Evolutionary conservation across 148 eudicot genomes (phyloP), one percentile per base, ranked within the genome.

Genomic region (Suaeda aralocaspica): DNA sequence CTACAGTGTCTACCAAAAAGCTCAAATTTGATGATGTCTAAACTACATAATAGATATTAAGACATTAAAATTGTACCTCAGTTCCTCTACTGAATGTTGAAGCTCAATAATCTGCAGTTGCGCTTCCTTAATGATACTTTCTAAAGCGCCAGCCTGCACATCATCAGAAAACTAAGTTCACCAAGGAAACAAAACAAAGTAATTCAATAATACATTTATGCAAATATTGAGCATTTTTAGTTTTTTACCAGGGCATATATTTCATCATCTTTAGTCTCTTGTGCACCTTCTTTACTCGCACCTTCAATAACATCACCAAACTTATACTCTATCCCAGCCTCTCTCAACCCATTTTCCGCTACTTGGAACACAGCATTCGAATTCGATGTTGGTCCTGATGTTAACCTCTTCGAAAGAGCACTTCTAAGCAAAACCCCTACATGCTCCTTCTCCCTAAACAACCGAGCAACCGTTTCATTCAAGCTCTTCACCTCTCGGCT

Each of bases 71-170:
- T 34, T 59, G 71, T 91, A 94, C 98, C 98, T 89, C 69, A 91
- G 78, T 72, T 91, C 95, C 31, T 89, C 97, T 72, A 91, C 88
- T 9, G 87, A 68, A 83, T 91, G 99, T 81, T 86, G 86, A 80
- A 91, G 85, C 84, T 91, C 99, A 64, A 91, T 89, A 22, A 94
- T 94, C 79, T 91, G 89, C 73, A 87, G 70, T 76, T 94, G 97
- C 41, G 97, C 84, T 70, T 87, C 90, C 83, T 91, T 94, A 28
- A 94, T 86, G 21, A 94, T 91, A 74, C 86, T 86, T 76, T 94
- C 99, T 82, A 91, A 80, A 72, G 97, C 99, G 81, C 92, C 89
- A 74, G 99, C 99, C 99, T 94, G 76, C 81, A 79, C 1, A 68
- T 46, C 15, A 78, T 72, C 36, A n/a, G 24, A 39, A 31, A 59